These are phyloP conservation scores for Vinca major DNA, from an alignment of 305 asterid genomes.

Conservation along the genomic window DNA sequence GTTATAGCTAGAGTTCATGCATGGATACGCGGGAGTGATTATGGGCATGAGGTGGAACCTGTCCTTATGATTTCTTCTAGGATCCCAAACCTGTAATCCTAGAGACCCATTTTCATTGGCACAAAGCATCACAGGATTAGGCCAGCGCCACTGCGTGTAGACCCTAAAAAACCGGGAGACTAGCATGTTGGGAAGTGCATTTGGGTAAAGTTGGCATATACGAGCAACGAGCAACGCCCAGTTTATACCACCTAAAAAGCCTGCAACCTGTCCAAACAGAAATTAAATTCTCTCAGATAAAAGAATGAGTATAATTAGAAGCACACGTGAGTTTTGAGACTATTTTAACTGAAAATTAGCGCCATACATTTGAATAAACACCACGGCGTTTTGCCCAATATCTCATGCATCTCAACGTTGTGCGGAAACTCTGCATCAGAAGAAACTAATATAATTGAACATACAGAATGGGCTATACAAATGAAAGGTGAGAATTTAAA, in stretches of 20 bases:
- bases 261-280: conserved; percentile 58
- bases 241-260: conserved; percentile 92
- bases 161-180: conserved; percentile 92
- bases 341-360: conserved; percentile 18
- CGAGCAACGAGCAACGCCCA: conserved; percentile 99
- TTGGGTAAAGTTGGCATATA: conserved; percentile 92
- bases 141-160: conserved; percentile 93
- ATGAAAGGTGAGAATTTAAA: not conserved
- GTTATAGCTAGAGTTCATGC: conserved; percentile 97
- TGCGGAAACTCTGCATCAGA: conserved; percentile 61
- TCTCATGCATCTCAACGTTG: conserved; percentile 78
- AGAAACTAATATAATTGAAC: conserved; percentile 1
- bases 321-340: not conserved
- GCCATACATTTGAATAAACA: conserved; percentile 77
- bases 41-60: conserved; percentile 83
- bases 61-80: conserved; percentile 79
- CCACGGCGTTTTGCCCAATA: conserved; percentile 96
- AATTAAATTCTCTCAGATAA: conserved; percentile 7
- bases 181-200: conserved; percentile 92
- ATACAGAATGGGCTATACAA: not conserved
- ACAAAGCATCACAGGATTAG: conserved; percentile 94
- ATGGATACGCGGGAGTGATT: conserved; percentile 95
- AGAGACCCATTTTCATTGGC: conserved; percentile 74
- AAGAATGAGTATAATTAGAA: not conserved
- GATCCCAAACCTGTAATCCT: conserved; percentile 88